These are phyloP conservation scores for Byssochlamys sp. DNA, from an alignment of 2,329 filamentous ascomycete genomes.

Conservation along the genomic window DNA sequence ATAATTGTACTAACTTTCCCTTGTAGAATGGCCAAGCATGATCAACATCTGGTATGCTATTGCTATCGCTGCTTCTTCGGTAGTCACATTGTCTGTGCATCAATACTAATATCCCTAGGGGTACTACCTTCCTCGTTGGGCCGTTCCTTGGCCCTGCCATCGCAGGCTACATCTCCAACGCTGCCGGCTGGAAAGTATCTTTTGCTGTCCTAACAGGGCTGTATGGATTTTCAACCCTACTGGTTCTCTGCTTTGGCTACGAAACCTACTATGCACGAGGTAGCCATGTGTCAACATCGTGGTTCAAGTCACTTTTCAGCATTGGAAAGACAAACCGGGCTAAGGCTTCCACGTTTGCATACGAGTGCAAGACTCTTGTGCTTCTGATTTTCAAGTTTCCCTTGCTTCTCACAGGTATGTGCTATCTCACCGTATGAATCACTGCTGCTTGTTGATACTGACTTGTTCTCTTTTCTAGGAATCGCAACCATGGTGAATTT, in stretches of 20 bases:
- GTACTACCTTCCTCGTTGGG: conserved; percentile 28
- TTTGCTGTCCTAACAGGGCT: conserved; percentile 27
- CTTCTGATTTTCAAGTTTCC: conserved; percentile 23
- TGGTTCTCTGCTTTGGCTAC: conserved; percentile 24
- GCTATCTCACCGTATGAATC: background rate
- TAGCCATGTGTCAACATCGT: conserved; percentile 5
- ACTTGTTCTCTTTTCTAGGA: conserved; percentile 5
- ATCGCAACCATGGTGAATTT: conserved; percentile 28
- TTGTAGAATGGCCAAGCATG: conserved; percentile 27
- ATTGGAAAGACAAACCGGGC: conserved; percentile 21
- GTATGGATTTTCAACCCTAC: conserved; percentile 25
- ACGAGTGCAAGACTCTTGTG: conserved; percentile 16
- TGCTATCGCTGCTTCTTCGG: background rate
- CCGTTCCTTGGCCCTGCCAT: conserved; percentile 29
- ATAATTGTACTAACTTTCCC: background rate
- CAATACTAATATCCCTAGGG: conserved; percentile 12
- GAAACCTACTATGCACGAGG: conserved; percentile 25
- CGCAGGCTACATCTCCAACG: conserved; percentile 27
- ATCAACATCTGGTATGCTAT: conserved; percentile 28
- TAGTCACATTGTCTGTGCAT: background rate
- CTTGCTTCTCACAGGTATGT: conserved; percentile 18
- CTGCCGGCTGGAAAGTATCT: conserved; percentile 20
- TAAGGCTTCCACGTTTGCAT: conserved; percentile 14
- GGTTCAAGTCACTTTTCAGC: conserved; percentile 20
- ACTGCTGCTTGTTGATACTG: background rate